A percentile compares a stretch with the other conserved stretches of the same genome.
phyloP scores from a whole-genome alignment of 345 rosid genomes.

The Brassica napus region Da-Ae NC_063439.1:21187001-21187500 shows the following conservation, averaged over 20 bases:
- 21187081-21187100: constrained; percentile 87
- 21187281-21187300: constrained; percentile 92
- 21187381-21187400: constrained; percentile 1
- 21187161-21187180: not conserved
- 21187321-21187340: constrained; percentile 91
- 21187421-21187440: constrained; percentile 98
- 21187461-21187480: constrained; percentile 87
- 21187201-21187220: constrained; percentile 28
- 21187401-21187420: constrained; percentile 28
- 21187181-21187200: not conserved
- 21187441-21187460: constrained; percentile 97
- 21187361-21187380: not conserved
- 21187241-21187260: constrained; percentile 83
- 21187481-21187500: constrained; percentile 85
- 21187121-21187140: constrained; percentile 8
- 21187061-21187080: constrained; percentile 94
- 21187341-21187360: constrained; percentile 32
- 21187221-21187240: constrained; percentile 56
- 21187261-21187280: constrained; percentile 91
- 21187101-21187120: constrained; percentile 40
- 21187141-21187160: constrained; percentile 7
- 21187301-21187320: constrained; percentile 93
- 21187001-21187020: constrained; percentile 77
- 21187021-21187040: constrained; percentile 86
- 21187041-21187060: constrained; percentile 90